Evolutionary conservation across 345 rosid genomes (phyloP), one percentile per base, ranked within the genome.

Genomic region (Salix viminalis): DNA sequence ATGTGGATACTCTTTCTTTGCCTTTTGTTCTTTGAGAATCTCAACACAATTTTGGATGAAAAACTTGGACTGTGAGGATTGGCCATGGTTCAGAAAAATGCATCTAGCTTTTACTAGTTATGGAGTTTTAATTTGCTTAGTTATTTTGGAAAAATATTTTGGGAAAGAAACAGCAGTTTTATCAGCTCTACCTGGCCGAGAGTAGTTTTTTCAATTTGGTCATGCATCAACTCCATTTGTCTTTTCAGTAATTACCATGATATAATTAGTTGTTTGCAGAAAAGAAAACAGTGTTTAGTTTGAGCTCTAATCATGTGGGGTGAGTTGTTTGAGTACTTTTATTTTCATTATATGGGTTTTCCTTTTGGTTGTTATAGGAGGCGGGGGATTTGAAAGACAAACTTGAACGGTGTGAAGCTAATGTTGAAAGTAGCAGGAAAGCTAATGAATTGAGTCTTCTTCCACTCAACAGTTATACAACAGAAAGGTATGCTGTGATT

Each of bases 371-470:
- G 75, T 58, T 71, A 42, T 81, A 93, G 99, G 98, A 91, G 79
- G 89, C 82, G 4, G 86, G 77, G 44, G 91, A 88, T 81, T 80
- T 93, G 79, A 91, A 87, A 82, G 87, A 81, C 41, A 91, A 91
- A 80, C 88, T 91, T 75, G 89, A 85, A 80, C 91, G 81, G 80
- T 92, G 87, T 80, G 96, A 96, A 86, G 90, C 91, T 75, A 96
- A 96, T 82, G 75, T 90, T 62, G 96, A 96, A 84, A 86, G 81
- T 78, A 74, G 79, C 76, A 83, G 92, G 88, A 93, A 91, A 84
- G 83, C 90, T 30, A 86, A 86, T 78, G 97, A 96, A 85, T 80
- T 85, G 76, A 79, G 72, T 76, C 89, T 91, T 79, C 84, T 96
- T 70, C 97, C 96, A n/a, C 74, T 91, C 60, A 79, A 91, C 76